Percentiles rank a stretch among this genome's conserved stretches.
Evolutionary conservation across 495 filamentous ascomycete species (phyloP).

Genomic region (Penicillium canariense): DNA sequence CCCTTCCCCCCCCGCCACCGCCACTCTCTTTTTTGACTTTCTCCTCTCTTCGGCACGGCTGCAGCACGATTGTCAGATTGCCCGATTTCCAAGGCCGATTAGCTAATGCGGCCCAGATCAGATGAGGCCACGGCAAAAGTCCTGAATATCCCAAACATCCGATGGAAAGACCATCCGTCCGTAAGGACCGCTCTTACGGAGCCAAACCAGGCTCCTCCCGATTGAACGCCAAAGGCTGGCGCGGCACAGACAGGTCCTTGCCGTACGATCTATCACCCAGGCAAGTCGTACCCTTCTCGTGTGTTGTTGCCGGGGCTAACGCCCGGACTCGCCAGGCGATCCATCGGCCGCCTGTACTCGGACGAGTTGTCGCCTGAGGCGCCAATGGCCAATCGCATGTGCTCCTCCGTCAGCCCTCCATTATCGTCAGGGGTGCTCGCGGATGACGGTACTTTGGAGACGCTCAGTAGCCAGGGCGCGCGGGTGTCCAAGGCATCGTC

Average conservation of each 20-base stretch:
- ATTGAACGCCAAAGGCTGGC: slow-evolving; percentile 6
- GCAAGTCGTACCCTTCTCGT: slow-evolving; percentile 8
- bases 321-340: slow-evolving; percentile 1
- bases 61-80: background rate
- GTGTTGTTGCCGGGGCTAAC: slow-evolving; percentile 5
- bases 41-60: background rate
- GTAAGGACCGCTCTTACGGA: background rate
- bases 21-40: slow-evolving; percentile 3
- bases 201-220: background rate
- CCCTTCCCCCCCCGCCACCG: background rate
- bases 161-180: slow-evolving; percentile 9
- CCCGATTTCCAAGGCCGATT: background rate
- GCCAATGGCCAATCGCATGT: slow-evolving; percentile 24
- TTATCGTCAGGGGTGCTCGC: slow-evolving; percentile 17
- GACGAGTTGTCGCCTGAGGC: slow-evolving; percentile 17
- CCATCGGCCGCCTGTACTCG: slow-evolving; percentile 18
- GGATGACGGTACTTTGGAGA: slow-evolving; percentile 25
- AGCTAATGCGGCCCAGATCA: slow-evolving; percentile 1
- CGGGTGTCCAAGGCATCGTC: slow-evolving; percentile 13
- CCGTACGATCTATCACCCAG: slow-evolving; percentile 9
- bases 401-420: slow-evolving; percentile 23
- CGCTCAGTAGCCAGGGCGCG: slow-evolving; percentile 22
- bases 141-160: slow-evolving; percentile 3
- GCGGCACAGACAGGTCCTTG: background rate
- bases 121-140: slow-evolving; percentile 3